Evolutionary conservation across 805 yeast genomes (phyloP), one percentile per base, ranked within the genome.

Genomic region (Yarrowia keelungensis): DNA sequence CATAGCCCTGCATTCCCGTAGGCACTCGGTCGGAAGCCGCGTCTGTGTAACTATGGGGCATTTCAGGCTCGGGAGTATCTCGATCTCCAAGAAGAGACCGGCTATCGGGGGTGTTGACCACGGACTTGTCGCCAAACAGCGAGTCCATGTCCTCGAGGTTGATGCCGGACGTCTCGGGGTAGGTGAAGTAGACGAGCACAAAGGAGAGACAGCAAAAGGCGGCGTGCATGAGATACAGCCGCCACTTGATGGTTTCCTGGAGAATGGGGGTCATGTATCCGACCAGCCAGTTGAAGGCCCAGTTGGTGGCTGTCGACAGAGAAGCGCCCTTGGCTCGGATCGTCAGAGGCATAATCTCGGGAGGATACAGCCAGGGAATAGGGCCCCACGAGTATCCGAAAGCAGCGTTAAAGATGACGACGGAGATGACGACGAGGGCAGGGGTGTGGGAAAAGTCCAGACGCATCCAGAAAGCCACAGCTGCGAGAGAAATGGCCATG

Each of bases 331-430:
- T 90, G 3, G 97, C 91, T 67, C 98, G 84, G 11, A 92, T 91
- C 19, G 88, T 82, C 71, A 90, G 84, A 0, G 97, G 97, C 68
- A 92, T 84, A 61, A 93, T 91, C 79, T 91, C 97, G 70, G 91
- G 89, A 73, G 93, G 91, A 77, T 89, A 87, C 50, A 89, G 79
- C 97, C 97, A 92, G 12, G 97, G 97, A 68, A 92, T 87, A 3
- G 97, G 97, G 10, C 97, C 98, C 97, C 97, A 93, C 68, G 94
- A 88, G 74, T 86, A 87, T 16, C 97, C 97, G 79, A 92, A 92
- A 68, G 80, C 80, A 1, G 96, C 90, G 75, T 91, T 92, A 80
- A 88, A 91, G 15, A 91, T 79, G 67, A 92, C 84, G 16, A 92
- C 97, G 74, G 89, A 86, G 1, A 85, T 74, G 1, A 92, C 97